Evolutionary conservation across 2,329 filamentous ascomycete species (phyloP).

Genomic region (Chrysoporthe puriensis): DNA sequence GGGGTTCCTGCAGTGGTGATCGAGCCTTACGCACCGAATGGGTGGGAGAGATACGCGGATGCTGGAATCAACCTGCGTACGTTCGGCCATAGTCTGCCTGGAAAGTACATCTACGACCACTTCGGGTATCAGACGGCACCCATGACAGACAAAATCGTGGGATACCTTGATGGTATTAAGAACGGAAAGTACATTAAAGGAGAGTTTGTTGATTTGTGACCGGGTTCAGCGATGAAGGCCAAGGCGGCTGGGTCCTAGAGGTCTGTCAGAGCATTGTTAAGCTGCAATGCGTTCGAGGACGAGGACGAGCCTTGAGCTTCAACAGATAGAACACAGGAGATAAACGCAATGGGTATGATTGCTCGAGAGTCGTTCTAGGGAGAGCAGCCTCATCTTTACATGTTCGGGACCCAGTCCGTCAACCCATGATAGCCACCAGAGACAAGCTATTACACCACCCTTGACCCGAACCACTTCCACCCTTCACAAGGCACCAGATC

Average conservation of each 20-base stretch:
- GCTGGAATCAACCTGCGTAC: slow-evolving; percentile 51
- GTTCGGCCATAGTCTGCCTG: slow-evolving; percentile 56
- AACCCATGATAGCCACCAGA: not conserved
- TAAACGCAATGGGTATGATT: not conserved
- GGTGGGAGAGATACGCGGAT: slow-evolving; percentile 61
- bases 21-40: slow-evolving; percentile 55
- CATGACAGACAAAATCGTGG: slow-evolving; percentile 38
- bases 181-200: slow-evolving; percentile 16
- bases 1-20: slow-evolving; percentile 49
- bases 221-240: not conserved
- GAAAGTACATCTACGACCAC: slow-evolving; percentile 53
- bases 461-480: not conserved
- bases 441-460: not conserved
- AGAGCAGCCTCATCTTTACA: slow-evolving; percentile 1
- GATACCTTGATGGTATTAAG: slow-evolving; percentile 13
- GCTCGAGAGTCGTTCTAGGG: slow-evolving; percentile 8
- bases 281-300: not conserved
- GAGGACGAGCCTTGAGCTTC: not conserved
- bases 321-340: not conserved
- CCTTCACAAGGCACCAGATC: not conserved
- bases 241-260: not conserved
- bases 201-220: slow-evolving; percentile 19
- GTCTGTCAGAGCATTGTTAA: not conserved
- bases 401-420: not conserved
- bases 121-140: slow-evolving; percentile 53